phyloP scores from a whole-genome alignment of 192 early-diverging fungal genomes.

The Endogone sp. region DNA sequence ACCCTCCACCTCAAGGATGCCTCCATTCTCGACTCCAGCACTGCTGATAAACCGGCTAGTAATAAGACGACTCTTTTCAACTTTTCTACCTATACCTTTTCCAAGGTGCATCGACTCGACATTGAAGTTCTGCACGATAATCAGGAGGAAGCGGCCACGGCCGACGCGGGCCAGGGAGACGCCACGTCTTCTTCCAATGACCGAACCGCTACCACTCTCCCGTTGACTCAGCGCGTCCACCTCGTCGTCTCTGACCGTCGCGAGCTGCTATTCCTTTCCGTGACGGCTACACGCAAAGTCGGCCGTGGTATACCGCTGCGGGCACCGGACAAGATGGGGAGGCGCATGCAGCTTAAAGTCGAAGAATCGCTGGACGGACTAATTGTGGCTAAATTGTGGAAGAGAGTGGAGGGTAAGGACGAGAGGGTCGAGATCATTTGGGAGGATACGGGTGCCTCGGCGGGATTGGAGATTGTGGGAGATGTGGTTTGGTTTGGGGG shows the following conservation, averaged over 20 bases:
- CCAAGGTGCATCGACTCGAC: neutral
- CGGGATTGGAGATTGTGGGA: constrained; percentile 33
- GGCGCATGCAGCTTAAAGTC: constrained; percentile 24
- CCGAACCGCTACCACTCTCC: neutral
- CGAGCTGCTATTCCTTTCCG: constrained; percentile 17
- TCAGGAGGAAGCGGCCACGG: too few species aligned
- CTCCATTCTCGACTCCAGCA: neutral
- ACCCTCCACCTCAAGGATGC: neutral
- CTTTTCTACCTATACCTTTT: neutral
- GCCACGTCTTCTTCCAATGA: too few species aligned
- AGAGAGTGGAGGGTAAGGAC: neutral
- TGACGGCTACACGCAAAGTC: constrained; percentile 23
- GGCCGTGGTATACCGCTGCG: constrained; percentile 38
- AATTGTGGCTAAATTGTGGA: constrained; percentile 21
- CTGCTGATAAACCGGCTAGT: neutral
- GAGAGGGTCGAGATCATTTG: constrained; percentile 16
- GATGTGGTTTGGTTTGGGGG: constrained; percentile 23
- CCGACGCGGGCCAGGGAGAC: too few species aligned
- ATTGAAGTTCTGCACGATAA: neutral
- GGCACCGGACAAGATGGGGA: constrained; percentile 23
- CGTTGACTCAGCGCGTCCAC: constrained; percentile 9
- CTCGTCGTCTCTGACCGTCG: constrained; percentile 11
- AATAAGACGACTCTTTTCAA: neutral
- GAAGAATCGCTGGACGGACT: constrained; percentile 25
- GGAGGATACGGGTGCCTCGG: constrained; percentile 20